These are phyloP conservation scores for Stipa capillata DNA, from an alignment of 176 grass and related monocot genomes.

Conservation along the genomic window DNA sequence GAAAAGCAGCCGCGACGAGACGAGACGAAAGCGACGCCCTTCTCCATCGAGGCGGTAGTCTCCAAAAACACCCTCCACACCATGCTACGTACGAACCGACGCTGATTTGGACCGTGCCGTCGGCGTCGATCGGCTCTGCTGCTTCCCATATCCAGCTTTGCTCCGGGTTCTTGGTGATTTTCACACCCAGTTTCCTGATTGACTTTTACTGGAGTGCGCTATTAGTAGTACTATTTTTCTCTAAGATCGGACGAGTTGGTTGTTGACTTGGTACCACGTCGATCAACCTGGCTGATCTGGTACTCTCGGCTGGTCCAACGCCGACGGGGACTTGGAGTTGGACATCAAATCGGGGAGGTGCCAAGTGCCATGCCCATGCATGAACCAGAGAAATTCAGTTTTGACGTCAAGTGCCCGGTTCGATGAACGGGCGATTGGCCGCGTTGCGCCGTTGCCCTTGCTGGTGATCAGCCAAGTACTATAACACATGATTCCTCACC, in stretches of 20 bases:
- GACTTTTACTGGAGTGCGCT: too few relatives aligned
- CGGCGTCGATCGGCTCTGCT: background rate
- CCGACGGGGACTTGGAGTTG: background rate
- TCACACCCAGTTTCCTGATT: slow-evolving; percentile 9
- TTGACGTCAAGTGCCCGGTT: background rate
- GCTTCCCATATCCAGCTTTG: background rate
- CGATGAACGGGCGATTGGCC: background rate
- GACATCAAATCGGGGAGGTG: background rate
- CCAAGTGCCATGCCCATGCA: background rate
- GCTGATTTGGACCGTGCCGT: background rate
- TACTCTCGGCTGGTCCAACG: background rate
- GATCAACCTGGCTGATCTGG: too few relatives aligned
- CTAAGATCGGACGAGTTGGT: background rate
- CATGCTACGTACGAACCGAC: too few relatives aligned
- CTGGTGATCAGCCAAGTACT: background rate
- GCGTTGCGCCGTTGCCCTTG: background rate
- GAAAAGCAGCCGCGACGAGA: background rate
- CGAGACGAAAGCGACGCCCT: slow-evolving; percentile 11
- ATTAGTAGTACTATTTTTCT: too few relatives aligned
- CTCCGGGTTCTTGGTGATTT: background rate
- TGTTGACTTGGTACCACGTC: background rate
- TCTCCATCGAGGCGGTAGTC: too few relatives aligned
- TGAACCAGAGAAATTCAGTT: background rate
- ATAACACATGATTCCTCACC: too few relatives aligned
- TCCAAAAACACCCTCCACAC: too few relatives aligned